Evolutionary conservation across 306 rosid genomes (phyloP).

Genomic region (Acacia confusa): DNA sequence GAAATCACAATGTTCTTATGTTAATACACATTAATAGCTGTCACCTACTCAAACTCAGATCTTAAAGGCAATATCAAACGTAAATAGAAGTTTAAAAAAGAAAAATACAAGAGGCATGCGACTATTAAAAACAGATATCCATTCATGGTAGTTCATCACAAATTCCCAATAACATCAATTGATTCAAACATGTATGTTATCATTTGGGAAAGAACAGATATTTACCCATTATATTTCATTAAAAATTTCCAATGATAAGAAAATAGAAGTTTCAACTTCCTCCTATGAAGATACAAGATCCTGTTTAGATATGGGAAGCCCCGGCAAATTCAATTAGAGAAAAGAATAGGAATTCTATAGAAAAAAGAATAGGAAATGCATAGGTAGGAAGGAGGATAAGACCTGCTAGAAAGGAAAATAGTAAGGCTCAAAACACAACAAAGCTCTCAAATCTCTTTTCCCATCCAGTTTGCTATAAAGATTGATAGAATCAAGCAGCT

Average conservation of each 20-base stretch:
- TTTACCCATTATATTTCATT: neutral
- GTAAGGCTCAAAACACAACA: conserved; percentile 12
- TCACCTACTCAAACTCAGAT: conserved; percentile 8
- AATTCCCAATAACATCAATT: conserved; percentile 8
- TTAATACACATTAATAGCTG: neutral
- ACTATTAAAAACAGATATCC: conserved; percentile 3
- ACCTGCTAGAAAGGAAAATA: neutral
- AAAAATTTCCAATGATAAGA: neutral
- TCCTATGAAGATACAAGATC: neutral
- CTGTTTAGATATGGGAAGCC: neutral
- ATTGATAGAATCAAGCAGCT: neutral
- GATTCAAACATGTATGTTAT: conserved; percentile 9
- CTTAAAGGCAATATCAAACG: neutral
- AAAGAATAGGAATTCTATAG: no score
- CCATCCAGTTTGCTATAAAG: neutral
- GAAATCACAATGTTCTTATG: conserved; percentile 43
- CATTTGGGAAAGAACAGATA: neutral
- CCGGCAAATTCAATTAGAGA: neutral
- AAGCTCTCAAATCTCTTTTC: neutral
- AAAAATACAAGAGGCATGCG: neutral
- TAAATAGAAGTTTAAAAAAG: neutral
- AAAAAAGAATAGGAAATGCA: conserved; percentile 12
- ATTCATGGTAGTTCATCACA: neutral
- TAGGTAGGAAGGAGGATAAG: neutral
- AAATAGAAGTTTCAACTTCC: conserved; percentile 21